phyloP scores from a whole-genome alignment of 495 filamentous ascomycete genomes.

The Tuber indicum region DNA sequence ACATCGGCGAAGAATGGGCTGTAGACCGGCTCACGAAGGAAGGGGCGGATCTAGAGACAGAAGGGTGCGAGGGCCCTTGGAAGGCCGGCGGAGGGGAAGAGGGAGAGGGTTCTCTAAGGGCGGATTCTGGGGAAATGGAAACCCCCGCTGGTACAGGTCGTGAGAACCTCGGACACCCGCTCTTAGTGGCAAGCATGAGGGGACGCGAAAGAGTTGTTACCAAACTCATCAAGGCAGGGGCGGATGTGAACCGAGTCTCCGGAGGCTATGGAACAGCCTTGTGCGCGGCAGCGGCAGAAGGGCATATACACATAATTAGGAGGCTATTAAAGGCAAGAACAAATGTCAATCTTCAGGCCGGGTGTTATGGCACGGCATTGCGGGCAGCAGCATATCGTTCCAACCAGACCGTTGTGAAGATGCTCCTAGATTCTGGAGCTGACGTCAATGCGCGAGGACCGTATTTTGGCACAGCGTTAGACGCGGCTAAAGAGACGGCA shows the following conservation, averaged over 20 bases:
- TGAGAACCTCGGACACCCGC: background rate
- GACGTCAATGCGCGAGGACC: conserved; percentile 28
- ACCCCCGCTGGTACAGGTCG: background rate
- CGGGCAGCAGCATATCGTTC: conserved; percentile 31
- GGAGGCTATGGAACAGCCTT: conserved; percentile 32
- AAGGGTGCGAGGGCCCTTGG: background rate
- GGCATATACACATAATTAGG: conserved; percentile 20
- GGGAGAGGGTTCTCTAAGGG: background rate
- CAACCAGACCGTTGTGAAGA: conserved; percentile 20
- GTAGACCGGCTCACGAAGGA: background rate
- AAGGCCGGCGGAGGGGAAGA: background rate
- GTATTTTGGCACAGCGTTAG: conserved; percentile 30
- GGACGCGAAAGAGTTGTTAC: conserved; percentile 25
- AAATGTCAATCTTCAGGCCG: conserved; percentile 37
- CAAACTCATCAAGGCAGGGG: conserved; percentile 38
- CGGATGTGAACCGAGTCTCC: conserved; percentile 26
- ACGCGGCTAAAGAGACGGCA: conserved; percentile 17
- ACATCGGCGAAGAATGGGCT: background rate
- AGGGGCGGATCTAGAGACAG: background rate
- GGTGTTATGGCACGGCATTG: conserved; percentile 40
- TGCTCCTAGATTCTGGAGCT: conserved; percentile 39
- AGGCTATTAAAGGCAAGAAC: conserved; percentile 36
- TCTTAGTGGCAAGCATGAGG: background rate
- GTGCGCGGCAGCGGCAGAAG: conserved; percentile 11
- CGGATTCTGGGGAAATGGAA: too few species aligned